Conservation (phyloP, 2,329 filamentous ascomycete species). For the Stylonectria norvegica region DNA sequence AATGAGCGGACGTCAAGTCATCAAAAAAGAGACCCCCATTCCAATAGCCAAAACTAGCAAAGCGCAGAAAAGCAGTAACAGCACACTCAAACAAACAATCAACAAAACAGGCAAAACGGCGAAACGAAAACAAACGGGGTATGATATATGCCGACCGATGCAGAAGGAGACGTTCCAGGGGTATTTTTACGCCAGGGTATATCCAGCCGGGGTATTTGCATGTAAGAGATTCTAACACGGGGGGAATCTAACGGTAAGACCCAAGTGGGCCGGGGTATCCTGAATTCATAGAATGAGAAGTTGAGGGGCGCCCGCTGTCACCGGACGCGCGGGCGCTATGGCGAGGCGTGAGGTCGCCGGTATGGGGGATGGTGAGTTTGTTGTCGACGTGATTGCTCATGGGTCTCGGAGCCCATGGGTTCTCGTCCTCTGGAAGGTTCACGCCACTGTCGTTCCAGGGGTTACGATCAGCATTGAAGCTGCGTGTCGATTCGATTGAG, state of each 20-base stretch:
- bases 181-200: constrained; percentile 63
- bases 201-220: constrained; percentile 61
- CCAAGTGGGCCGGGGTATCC: constrained; percentile 92
- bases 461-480: constrained; percentile 85
- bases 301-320: constrained; percentile 88
- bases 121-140: constrained; percentile 31
- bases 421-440: constrained; percentile 86
- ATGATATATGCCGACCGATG: constrained; percentile 46
- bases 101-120: constrained; percentile 22
- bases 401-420: constrained; percentile 60
- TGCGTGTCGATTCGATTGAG: constrained; percentile 92
- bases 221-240: constrained; percentile 45
- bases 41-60: constrained; percentile 24
- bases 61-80: constrained; percentile 18
- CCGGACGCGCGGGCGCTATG: constrained; percentile 81
- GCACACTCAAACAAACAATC: constrained; percentile 20
- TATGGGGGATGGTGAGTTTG: constrained; percentile 63
- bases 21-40: constrained; percentile 32
- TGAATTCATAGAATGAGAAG: constrained; percentile 92
- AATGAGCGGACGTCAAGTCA: constrained; percentile 33
- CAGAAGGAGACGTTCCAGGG: constrained; percentile 44
- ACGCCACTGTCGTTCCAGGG: constrained; percentile 98
- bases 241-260: constrained; percentile 75
- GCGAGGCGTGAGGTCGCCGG: constrained; percentile 79
- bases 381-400: constrained; percentile 63